These are phyloP conservation scores for Irpex sp. DNA, from an alignment of 1,284 basidiomycete genomes.

Conservation along the genomic window DNA sequence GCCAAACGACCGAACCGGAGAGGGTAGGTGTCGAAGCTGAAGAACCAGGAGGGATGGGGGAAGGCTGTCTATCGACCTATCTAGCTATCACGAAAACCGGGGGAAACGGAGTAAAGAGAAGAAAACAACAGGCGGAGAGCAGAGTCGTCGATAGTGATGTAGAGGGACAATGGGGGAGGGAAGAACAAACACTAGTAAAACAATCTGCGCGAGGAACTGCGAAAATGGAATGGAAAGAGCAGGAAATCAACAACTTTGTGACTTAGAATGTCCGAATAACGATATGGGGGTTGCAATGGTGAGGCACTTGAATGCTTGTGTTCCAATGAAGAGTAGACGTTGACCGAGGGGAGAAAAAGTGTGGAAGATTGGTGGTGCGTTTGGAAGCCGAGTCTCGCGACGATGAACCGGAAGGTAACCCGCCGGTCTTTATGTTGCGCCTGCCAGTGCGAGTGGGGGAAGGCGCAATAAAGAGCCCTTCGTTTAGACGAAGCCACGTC, in stretches of 20 bases:
- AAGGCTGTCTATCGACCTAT: background rate
- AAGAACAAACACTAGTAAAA: slow-evolving; percentile 3
- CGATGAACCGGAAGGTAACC: background rate
- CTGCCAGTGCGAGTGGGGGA: background rate
- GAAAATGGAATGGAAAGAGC: background rate
- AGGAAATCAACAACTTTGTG: background rate
- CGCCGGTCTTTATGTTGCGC: background rate
- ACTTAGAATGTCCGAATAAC: background rate
- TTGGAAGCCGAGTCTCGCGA: background rate
- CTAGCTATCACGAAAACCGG: too few species aligned
- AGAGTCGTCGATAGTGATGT: background rate
- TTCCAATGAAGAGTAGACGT: background rate
- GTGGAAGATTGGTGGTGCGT: background rate
- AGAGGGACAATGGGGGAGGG: background rate
- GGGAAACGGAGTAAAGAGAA: background rate
- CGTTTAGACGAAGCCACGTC: slow-evolving; percentile 75
- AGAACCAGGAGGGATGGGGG: background rate
- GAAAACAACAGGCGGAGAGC: background rate
- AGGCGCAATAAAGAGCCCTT: background rate
- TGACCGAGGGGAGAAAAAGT: background rate
- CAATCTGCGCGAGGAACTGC: background rate
- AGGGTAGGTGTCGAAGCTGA: background rate
- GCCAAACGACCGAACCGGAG: background rate
- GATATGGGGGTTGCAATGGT: background rate
- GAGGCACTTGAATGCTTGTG: background rate